A percentile compares a stretch with the other conserved stretches of the same genome.
Conservation (phyloP, 805 yeast species). For the Tanozyma kutaoensis region DNA sequence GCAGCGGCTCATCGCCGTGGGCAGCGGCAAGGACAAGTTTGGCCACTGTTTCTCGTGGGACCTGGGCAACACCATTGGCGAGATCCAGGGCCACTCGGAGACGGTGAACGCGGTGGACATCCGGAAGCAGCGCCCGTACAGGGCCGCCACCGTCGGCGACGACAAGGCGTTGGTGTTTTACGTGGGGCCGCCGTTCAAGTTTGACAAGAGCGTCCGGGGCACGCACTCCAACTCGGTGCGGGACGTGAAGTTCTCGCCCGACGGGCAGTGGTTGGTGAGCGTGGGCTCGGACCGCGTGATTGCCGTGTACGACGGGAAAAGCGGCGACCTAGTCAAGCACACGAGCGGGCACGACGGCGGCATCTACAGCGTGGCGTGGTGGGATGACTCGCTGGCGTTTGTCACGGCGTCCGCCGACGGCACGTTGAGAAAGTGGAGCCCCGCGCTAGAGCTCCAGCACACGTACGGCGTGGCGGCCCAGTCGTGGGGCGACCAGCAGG, state of each 20-base stretch:
- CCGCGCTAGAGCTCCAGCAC: conserved; percentile 23
- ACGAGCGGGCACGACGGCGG: conserved; percentile 62
- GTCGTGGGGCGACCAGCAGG: conserved; percentile 46
- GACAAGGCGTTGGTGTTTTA: conserved; percentile 76
- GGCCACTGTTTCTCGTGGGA: conserved; percentile 93
- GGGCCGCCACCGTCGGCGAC: conserved; percentile 88
- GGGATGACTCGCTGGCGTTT: conserved; percentile 37
- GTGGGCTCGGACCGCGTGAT: conserved; percentile 79
- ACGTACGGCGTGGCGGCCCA: conserved; percentile 35
- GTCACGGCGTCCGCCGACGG: conserved; percentile 81
- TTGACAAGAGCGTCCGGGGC: conserved; percentile 56
- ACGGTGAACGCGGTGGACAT: conserved; percentile 75
- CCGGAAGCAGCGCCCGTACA: conserved; percentile 76
- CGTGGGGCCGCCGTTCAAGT: conserved; percentile 92
- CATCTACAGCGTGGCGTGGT: conserved; percentile 68
- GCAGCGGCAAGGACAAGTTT: conserved; percentile 81
- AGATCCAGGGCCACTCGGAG: conserved; percentile 83
- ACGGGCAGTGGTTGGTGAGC: conserved; percentile 60
- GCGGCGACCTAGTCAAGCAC: conserved; percentile 58
- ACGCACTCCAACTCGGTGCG: conserved; percentile 68
- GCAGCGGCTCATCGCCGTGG: conserved; percentile 81
- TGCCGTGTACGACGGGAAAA: conserved; percentile 73
- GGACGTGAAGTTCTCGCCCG: conserved; percentile 73
- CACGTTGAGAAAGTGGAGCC: conserved; percentile 53
- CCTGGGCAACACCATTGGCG: conserved; percentile 94